Base-by-base conservation (phyloP, 2,329 filamentous ascomycete genomes). In the Trichoderma sp. region DNA sequence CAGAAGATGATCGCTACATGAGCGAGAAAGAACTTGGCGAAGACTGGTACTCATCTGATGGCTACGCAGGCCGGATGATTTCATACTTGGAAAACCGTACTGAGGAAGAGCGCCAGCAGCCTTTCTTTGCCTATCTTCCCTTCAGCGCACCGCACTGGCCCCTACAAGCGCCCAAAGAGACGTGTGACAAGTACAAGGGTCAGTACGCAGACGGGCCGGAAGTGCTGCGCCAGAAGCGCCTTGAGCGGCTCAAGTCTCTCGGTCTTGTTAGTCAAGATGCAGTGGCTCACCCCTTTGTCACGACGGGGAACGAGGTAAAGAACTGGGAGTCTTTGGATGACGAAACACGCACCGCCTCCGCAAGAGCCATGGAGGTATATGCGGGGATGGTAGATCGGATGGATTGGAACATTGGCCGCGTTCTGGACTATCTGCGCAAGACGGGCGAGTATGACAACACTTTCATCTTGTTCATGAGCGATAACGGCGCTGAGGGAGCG, bases 81-180 rank as follows among this genome's bases (percentile, higher is more conserved):
- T 72, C 81, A 19, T 87, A 87, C 63, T 77, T 88, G 1, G 77
- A 80, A 43, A 83, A 85, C 83, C 86, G 85, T 78, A 82, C 75
- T 70, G 78, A 73, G 70, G 77, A 69, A 6, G 73, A 74, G 1
- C 75, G 78, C 14, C 72, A 78, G 5, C 71, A 76, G 59, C 84
- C 87, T 0, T 89, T 89, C 79, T 89, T 89, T 73, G 86, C 79
- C 1, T 89, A 88, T 74, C 79, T 87, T 2, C 86, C 87, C 1
- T 90, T 89, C 75, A 87, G 87, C 0, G 88, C 87, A 0, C 87
- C 87, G 1, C 87, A 90, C 72, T 90, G 88, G 88, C 88, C 88
- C 1, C 77, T 90, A 7, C 88, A 90, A 72, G 86, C 86, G 0
- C 86, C 87, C 0, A 76, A 80, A 62, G 83, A 87, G 70, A 84